These are phyloP conservation scores for Diaporthe destruens DNA, from an alignment of 2,329 filamentous ascomycete species.

Conservation along the genomic window DNA sequence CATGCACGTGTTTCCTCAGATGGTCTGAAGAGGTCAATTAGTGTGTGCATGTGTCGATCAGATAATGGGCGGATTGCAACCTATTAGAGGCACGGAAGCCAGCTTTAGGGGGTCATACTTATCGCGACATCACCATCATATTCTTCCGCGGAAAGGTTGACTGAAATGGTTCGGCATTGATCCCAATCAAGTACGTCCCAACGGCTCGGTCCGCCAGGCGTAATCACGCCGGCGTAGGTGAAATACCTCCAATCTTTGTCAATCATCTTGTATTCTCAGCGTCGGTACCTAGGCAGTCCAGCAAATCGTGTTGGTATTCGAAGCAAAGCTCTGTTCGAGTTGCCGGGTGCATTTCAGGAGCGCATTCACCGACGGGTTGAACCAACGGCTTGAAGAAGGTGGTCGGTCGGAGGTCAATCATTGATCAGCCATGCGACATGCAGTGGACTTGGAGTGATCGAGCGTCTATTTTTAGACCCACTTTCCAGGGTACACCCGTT, in stretches of 20 bases:
- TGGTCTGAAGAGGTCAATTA: not conserved
- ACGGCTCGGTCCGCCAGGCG: not conserved
- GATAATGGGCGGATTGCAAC: not conserved
- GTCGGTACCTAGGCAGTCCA: not conserved
- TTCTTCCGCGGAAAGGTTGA: not conserved
- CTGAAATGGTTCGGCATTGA: constrained; percentile 14
- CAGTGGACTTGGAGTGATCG: not conserved
- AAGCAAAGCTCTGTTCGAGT: not conserved
- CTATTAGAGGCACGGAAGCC: too few species aligned
- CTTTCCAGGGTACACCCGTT: too few species aligned
- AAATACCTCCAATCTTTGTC: not conserved
- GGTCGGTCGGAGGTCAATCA: not conserved
- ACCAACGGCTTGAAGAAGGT: not conserved
- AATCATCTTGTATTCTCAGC: not conserved
- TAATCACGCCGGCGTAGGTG: not conserved
- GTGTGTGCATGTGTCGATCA: not conserved
- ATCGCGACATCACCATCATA: not conserved
- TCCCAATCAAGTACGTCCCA: not conserved
- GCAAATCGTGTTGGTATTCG: not conserved
- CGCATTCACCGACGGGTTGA: not conserved
- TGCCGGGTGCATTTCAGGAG: not conserved
- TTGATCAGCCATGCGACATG: too few species aligned
- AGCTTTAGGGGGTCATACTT: not conserved
- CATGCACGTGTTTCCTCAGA: not conserved
- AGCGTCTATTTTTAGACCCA: not conserved